phyloP scores from a whole-genome alignment of 805 yeast genomes.

The Geotrichum ghanense region DNA sequence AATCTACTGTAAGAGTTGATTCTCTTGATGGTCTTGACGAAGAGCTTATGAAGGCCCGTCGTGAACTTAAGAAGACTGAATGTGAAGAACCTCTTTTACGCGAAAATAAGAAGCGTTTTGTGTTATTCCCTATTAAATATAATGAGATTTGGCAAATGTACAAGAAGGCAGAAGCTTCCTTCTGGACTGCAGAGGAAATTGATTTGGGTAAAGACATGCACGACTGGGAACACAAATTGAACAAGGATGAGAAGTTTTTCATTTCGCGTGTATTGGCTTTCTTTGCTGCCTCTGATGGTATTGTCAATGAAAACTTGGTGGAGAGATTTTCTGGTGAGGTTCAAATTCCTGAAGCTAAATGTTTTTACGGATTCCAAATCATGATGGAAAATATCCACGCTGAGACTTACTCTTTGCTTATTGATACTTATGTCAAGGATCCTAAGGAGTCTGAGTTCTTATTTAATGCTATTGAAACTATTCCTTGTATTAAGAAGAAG shows the following conservation, averaged over 20 bases:
- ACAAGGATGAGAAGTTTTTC: constrained; percentile 85
- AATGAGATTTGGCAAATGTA: constrained; percentile 98
- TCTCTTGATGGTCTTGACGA: constrained; percentile 13
- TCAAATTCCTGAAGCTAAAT: constrained; percentile 94
- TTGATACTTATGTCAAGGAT: constrained; percentile 93
- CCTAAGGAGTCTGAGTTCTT: constrained; percentile 83
- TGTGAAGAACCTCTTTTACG: constrained; percentile 77
- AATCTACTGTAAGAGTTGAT: constrained; percentile 31
- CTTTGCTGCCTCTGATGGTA: constrained; percentile 98
- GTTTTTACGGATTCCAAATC: constrained; percentile 98
- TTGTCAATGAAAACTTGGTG: constrained; percentile 93
- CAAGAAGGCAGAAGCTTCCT: constrained; percentile 97
- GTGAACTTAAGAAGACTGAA: constrained; percentile 57
- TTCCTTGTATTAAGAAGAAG: constrained; percentile 92
- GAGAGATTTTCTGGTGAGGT: constrained; percentile 97
- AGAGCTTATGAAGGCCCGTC: constrained; percentile 16
- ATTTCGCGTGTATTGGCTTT: constrained; percentile 89
- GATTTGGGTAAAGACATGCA: constrained; percentile 83
- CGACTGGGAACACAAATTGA: constrained; percentile 88
- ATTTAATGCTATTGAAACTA: constrained; percentile 92
- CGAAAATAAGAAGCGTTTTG: constrained; percentile 83
- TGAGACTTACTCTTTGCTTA: constrained; percentile 89
- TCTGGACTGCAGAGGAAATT: constrained; percentile 99
- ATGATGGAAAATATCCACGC: constrained; percentile 99
- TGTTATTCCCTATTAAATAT: constrained; percentile 90